Base-by-base conservation (phyloP, 352 stramenopile genomes). In the Globisporangium mamillatum region DNA sequence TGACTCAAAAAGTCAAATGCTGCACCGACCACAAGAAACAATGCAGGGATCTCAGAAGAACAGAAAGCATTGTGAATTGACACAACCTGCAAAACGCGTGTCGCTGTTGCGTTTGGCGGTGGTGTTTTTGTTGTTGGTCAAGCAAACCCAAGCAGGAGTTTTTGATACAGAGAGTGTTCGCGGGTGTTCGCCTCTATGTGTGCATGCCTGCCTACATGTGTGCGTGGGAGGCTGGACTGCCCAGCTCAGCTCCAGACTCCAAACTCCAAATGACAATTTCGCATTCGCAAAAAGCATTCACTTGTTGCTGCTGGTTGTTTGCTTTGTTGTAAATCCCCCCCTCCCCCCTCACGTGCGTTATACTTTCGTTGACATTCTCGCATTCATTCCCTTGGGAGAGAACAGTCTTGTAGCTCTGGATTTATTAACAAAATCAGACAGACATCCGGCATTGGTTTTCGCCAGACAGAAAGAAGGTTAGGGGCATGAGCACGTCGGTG, bases 91-190 rank as follows among this genome's bases (percentile, higher is more conserved):
- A 32, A 32, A 32, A 50, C 16, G 16, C 41, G 41, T 50, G 41
- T n/a, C 41, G 41, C 3, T n/a, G 41, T 8, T 48, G 16, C 4
- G 16, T 9, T 20, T n/a, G 41, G 4, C n/a, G 41, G 14, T 50
- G 41, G 18, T 24, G 25, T 1, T 14, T 60, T 60, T n/a, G n/a
- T 20, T n/a, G 14, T 14, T 59, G 14, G n/a, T 22, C 14, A 38
- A 41, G 1, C 5, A 41, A 14, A 44, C n/a, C 27, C 20, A 44
- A 56, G 9, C n/a, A 56, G n/a, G 9, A 22, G 12, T 50, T 25
- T 41, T 60, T 44, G 54, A 60, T 60, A 60, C 54, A 60, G 12
- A 46, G 12, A 56, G 50, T 32, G 54, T 60, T 60, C 54, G 54
- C 18, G 9, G 1, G 54, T 60, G 54, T 60, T 60, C 54, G 54